Conservation (phyloP, 2,329 filamentous ascomycete genomes). For the Colletotrichum falcatum region DNA sequence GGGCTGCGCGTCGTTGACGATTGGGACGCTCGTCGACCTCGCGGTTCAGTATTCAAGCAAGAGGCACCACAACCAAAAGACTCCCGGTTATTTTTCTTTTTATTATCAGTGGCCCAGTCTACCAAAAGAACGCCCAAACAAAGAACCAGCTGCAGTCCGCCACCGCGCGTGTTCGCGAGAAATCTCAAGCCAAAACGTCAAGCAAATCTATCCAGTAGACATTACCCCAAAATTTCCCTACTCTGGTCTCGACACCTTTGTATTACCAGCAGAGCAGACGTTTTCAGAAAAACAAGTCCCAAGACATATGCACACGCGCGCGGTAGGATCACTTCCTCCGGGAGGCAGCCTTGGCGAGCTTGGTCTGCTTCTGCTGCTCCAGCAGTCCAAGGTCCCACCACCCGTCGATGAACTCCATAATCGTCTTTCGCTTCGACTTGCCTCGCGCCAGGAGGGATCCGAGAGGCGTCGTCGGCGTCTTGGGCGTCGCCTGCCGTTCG, state of each 20-base stretch:
- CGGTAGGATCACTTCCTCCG: conserved; percentile 10
- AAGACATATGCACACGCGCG: not conserved
- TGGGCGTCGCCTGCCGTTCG: conserved; percentile 42
- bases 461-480: conserved; percentile 35
- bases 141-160: conserved; percentile 4
- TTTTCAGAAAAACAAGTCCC: not conserved
- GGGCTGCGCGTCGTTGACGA: not conserved
- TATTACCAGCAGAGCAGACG: conserved; percentile 28
- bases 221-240: conserved; percentile 13
- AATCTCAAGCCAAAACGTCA: not conserved
- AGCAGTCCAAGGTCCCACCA: conserved; percentile 67
- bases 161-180: not conserved
- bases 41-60: not conserved
- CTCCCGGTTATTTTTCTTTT: conserved; percentile 6
- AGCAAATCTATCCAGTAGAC: conserved; percentile 38
- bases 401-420: conserved; percentile 62
- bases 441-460: conserved; percentile 29
- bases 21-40: not conserved
- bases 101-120: conserved; percentile 14
- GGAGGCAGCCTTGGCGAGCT: conserved; percentile 44
- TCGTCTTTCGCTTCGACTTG: conserved; percentile 58
- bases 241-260: conserved; percentile 14
- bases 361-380: conserved; percentile 58
- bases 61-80: not conserved
- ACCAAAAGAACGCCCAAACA: not conserved